Percentiles rank a stretch among this genome's conserved stretches.
Conservation (phyloP, 192 early-diverging fungal genomes). For the Umbelopsis sp. region DNA sequence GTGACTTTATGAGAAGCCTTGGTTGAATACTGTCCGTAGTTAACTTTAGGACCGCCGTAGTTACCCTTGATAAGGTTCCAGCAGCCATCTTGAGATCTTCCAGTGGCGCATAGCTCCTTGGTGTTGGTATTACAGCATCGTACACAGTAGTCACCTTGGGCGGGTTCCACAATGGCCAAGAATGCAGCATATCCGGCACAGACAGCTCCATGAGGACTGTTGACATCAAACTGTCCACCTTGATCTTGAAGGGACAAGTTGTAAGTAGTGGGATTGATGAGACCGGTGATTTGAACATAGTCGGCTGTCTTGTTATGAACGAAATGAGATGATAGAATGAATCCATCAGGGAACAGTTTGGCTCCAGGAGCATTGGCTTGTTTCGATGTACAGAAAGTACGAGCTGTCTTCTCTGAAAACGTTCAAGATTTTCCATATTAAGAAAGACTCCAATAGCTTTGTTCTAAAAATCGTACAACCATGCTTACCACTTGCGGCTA, state of each 20-base stretch:
- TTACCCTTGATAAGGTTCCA: conserved; percentile 28
- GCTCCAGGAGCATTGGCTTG: conserved; percentile 21
- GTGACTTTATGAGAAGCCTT: background rate
- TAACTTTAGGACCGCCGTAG: conserved; percentile 22
- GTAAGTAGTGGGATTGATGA: conserved; percentile 32
- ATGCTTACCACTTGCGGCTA: conserved; percentile 22
- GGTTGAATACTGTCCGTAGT: background rate
- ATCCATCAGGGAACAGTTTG: conserved; percentile 6
- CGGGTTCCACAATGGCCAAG: conserved; percentile 18
- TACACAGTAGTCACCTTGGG: conserved; percentile 10
- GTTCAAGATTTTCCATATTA: background rate
- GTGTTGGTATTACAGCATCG: conserved; percentile 26
- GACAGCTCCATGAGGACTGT: background rate
- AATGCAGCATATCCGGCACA: conserved; percentile 25
- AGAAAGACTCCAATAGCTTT: background rate
- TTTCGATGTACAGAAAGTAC: conserved; percentile 4
- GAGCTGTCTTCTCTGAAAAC: conserved; percentile 6
- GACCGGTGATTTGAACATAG: conserved; percentile 19
- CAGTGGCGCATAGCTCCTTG: conserved; percentile 32
- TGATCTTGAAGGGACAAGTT: conserved; percentile 15
- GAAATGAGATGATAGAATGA: conserved; percentile 11
- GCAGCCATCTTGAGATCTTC: conserved; percentile 36
- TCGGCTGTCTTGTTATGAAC: conserved; percentile 6
- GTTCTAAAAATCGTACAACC: background rate
- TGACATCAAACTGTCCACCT: conserved; percentile 38